Evolutionary conservation across 2,329 filamentous ascomycete species (phyloP).

Genomic region (Thermoascus crustaceus): DNA sequence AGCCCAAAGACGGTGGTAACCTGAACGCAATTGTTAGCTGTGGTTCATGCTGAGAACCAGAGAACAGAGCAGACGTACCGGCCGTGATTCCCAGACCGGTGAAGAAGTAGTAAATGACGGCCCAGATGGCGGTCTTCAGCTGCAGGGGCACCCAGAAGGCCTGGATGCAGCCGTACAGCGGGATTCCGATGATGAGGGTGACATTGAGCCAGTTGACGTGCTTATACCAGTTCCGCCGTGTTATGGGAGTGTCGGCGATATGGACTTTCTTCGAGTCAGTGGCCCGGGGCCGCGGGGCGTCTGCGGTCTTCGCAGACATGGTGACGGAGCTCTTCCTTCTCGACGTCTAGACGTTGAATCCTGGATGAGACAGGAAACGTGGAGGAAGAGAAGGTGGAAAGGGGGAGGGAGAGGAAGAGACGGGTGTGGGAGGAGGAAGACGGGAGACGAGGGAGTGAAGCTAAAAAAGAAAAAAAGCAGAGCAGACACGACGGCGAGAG

Average conservation of each 20-base stretch:
- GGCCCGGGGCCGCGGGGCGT: slow-evolving; percentile 24
- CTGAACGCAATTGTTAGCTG: slow-evolving; percentile 30
- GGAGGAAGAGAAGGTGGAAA: slow-evolving; percentile 8
- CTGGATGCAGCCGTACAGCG: slow-evolving; percentile 62
- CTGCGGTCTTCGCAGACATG: slow-evolving; percentile 30
- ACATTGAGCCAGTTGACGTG: slow-evolving; percentile 94
- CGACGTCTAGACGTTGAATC: slow-evolving; percentile 1
- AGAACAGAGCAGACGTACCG: too few relatives aligned
- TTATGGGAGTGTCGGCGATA: slow-evolving; percentile 76
- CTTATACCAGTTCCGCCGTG: slow-evolving; percentile 76
- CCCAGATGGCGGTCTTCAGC: slow-evolving; percentile 62
- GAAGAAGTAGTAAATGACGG: slow-evolving; percentile 74
- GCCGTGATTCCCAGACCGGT: slow-evolving; percentile 73
- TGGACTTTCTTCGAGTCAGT: slow-evolving; percentile 62
- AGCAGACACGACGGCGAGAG: background rate
- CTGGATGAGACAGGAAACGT: slow-evolving; percentile 4
- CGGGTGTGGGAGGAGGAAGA: slow-evolving; percentile 7
- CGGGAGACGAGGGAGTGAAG: slow-evolving; percentile 4
- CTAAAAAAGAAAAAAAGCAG: slow-evolving; percentile 7
- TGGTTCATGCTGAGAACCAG: background rate
- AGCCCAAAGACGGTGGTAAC: slow-evolving; percentile 78
- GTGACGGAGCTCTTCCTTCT: slow-evolving; percentile 7
- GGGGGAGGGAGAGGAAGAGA: slow-evolving; percentile 4
- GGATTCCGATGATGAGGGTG: slow-evolving; percentile 68
- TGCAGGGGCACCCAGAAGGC: slow-evolving; percentile 72